These are phyloP conservation scores for Exidia glandulosa DNA, from an alignment of 768 basidiomycete species.

Conservation along the genomic window DNA sequence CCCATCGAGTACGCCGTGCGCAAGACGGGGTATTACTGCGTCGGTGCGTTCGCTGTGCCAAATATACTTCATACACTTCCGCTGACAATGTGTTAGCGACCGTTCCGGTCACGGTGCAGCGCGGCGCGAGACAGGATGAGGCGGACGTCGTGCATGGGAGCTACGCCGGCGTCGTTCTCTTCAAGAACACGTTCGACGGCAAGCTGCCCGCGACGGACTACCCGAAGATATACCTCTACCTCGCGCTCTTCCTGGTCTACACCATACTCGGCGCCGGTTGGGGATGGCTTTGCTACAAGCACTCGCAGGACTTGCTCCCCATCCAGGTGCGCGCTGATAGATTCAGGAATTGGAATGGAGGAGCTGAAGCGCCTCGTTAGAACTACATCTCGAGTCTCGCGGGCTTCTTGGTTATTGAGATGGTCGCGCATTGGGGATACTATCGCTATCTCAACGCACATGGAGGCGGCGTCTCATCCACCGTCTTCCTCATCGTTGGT, in stretches of 20 bases:
- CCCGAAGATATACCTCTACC: constrained; percentile 94
- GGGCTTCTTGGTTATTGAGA: constrained; percentile 81
- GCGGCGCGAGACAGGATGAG: not conserved
- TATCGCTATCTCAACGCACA: constrained; percentile 92
- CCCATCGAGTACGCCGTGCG: constrained; percentile 76
- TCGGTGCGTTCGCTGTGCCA: constrained; percentile 44
- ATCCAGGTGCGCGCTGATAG: no score
- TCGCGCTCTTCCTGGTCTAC: constrained; percentile 76
- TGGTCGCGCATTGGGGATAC: constrained; percentile 89
- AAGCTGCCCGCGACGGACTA: constrained; percentile 88
- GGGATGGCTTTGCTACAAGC: constrained; percentile 74
- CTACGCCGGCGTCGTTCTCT: constrained; percentile 71
- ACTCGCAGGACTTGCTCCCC: constrained; percentile 74
- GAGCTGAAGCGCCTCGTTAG: no score
- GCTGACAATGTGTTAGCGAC: constrained; percentile 40
- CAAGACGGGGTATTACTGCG: constrained; percentile 92
- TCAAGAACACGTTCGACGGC: constrained; percentile 82
- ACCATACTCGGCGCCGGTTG: constrained; percentile 54
- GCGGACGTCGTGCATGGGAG: constrained; percentile 35
- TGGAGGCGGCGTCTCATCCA: constrained; percentile 59
- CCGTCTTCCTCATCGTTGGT: constrained; percentile 87
- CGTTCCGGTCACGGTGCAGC: constrained; percentile 72
- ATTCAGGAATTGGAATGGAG: no score
- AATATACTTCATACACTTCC: not conserved
- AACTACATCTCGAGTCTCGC: constrained; percentile 87